Evolutionary conservation across 2,329 filamentous ascomycete species (phyloP).

Genomic region (Colletotrichum karsti): DNA sequence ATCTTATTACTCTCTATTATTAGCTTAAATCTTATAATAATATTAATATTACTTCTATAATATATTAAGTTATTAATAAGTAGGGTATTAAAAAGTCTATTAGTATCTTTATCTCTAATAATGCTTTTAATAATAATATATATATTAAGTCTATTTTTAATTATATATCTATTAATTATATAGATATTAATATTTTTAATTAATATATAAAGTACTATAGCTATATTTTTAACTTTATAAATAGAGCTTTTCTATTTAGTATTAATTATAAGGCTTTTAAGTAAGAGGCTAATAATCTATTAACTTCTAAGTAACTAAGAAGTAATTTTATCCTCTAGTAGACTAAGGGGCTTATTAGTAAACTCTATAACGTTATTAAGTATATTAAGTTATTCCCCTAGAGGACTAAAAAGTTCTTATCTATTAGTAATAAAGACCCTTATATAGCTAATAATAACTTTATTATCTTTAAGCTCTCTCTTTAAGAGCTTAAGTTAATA

Average conservation of each 20-base stretch:
- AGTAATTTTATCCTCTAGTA: too few species aligned
- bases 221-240: background rate
- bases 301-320: background rate
- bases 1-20: background rate
- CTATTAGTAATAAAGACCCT: background rate
- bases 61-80: background rate
- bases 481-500: background rate
- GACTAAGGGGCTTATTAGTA: background rate
- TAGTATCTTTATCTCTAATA: too few species aligned
- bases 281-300: background rate
- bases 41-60: background rate
- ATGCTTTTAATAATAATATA: too few species aligned
- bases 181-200: too few species aligned
- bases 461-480: background rate
- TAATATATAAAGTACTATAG: background rate
- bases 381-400: too few species aligned
- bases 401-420: background rate
- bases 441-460: background rate
- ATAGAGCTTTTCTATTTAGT: background rate
- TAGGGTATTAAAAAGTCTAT: background rate
- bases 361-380: background rate
- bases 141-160: too few species aligned
- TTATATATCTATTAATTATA: too few species aligned
- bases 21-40: background rate
- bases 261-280: background rate